Evolutionary conservation across 371 early-diverging fungal genomes (phyloP), one percentile per base, ranked within the genome.

Genomic region (Cokeromyces recurvatus): DNA sequence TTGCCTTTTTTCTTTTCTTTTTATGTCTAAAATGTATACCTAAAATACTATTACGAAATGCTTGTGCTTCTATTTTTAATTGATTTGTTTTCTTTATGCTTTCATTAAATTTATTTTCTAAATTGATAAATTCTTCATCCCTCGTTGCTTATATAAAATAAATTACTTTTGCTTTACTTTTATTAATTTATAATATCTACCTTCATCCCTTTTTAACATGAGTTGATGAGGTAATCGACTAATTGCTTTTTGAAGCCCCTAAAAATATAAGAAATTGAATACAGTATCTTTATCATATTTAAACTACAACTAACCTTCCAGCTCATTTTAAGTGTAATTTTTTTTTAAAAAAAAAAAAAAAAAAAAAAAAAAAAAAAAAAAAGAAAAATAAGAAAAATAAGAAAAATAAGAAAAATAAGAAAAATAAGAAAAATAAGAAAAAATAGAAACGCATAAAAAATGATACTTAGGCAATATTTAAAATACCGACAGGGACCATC

Each of bases 21-120:
- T 23, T 38, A 2, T 12, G 20, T 34, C n/a, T 29, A 8, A 5
- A 5, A 8, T 29, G 29, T 29, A 11, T 65, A 81, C 83, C 66
- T 4, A 82, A 61, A 35, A 92, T 61, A 34, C 78, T 73, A 65
- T 92, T 89, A 48, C 89, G 85, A 65, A 85, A 90, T 46, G 79
- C 77, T 44, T 72, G 70, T 10, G 87, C 82, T 46, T 90, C 89
- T n/a, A 66, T 75, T 21, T 76, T 52, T 2, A 92, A 71, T 43
- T 53, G 62, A 36, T 69, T 62, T 10, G 84, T 78, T 17, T 64
- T 46, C 34, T 71, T 70, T 10, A 79, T 68, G 34, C 84, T 64
- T 5, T 74, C 62, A 45, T 74, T 78, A 52, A 91, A 85, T 24
- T 73, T 62, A 23, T 63, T 69, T 47, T 84, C 79, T 36, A 87